Evolutionary conservation across 2,329 filamentous ascomycete genomes (phyloP), one percentile per base, ranked within the genome.

Genomic region (Teratosphaeria destructans): DNA sequence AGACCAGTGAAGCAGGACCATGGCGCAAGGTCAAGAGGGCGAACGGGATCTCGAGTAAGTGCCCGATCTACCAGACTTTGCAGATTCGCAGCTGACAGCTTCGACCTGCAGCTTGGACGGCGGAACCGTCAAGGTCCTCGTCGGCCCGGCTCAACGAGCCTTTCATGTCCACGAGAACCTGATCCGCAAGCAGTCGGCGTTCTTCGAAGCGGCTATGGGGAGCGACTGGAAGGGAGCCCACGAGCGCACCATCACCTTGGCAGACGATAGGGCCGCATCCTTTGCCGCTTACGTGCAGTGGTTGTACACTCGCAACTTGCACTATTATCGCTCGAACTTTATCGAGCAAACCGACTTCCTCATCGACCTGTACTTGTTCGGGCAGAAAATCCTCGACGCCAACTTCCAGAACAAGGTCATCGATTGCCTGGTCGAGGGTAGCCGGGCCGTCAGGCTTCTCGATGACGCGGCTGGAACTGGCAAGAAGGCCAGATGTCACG

Each of bases 201-300:
- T 64, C 49, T 57, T 64, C 12, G 57, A 59, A 5, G 34, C 54
- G 8, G 59, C 63, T 0, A 23, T 64, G 1, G 56, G 58, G 14
- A 34, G 54, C 3, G 54, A 60, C 5, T 66, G 62, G 62, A 61
- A 60, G 52, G 62, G 64, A 52, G 54, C 49, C 1, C 27, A 59
- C 8, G 59, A 61, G 26, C 61, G 59, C 12, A 52, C 29, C n/a
- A 60, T 64, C 11, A 32, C 35, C 0, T 47, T 62, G 6, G 58
- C 62, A 1, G 59, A 60, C 7, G 63, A 61, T 37, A 49, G 59
- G 1, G 52, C 60, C 1, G 43, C 35, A 1, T 23, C 57, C 0
- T 66, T 67, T 55, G 27, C 23, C 3, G 16, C 62, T 10, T 67
- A 67, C 37, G 32, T 59, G 4, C 39, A 59, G 8, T 67, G 61